Evolutionary conservation across 2,329 filamentous ascomycete genomes (phyloP).

Genomic region (Cordyceps militaris): DNA sequence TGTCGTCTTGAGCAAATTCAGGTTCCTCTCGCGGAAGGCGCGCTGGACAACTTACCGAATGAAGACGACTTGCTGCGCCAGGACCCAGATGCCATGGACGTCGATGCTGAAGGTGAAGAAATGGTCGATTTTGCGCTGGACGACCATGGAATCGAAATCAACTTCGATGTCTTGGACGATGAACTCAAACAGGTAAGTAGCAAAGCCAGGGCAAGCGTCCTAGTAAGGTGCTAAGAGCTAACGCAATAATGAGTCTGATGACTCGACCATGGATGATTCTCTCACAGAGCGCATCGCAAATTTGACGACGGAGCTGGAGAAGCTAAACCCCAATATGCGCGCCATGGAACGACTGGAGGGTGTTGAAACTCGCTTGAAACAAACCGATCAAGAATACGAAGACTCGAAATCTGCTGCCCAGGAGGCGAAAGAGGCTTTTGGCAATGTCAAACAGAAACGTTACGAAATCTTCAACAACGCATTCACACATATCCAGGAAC

Average conservation of each 20-base stretch:
- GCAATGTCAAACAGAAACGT: slow-evolving; percentile 71
- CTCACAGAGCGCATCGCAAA: slow-evolving; percentile 71
- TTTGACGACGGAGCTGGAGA: slow-evolving; percentile 75
- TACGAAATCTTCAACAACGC: slow-evolving; percentile 93
- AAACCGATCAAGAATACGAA: slow-evolving; percentile 85
- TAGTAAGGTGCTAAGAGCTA: slow-evolving; percentile 18
- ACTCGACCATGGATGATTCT: slow-evolving; percentile 63
- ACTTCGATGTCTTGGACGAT: slow-evolving; percentile 76
- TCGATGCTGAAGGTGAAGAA: slow-evolving; percentile 62
- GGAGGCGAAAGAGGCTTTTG: slow-evolving; percentile 74
- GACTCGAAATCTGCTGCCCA: slow-evolving; percentile 69
- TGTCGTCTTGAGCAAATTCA: slow-evolving; percentile 93
- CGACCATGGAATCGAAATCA: slow-evolving; percentile 85
- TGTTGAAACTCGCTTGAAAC: slow-evolving; percentile 73
- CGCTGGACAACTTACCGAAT: slow-evolving; percentile 79
- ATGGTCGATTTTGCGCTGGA: slow-evolving; percentile 62
- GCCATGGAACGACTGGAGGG: slow-evolving; percentile 85
- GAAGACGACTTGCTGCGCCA: slow-evolving; percentile 71
- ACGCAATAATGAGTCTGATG: slow-evolving; percentile 49
- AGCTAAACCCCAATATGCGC: slow-evolving; percentile 94
- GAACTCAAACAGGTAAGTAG: slow-evolving; percentile 67
- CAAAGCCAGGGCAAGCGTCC: background rate
- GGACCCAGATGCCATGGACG: slow-evolving; percentile 85
- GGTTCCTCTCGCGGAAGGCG: slow-evolving; percentile 69
- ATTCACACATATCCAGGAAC: slow-evolving; percentile 88